phyloP scores from a whole-genome alignment of 2,329 filamentous ascomycete genomes.

The Aschersonia sp. region DNA sequence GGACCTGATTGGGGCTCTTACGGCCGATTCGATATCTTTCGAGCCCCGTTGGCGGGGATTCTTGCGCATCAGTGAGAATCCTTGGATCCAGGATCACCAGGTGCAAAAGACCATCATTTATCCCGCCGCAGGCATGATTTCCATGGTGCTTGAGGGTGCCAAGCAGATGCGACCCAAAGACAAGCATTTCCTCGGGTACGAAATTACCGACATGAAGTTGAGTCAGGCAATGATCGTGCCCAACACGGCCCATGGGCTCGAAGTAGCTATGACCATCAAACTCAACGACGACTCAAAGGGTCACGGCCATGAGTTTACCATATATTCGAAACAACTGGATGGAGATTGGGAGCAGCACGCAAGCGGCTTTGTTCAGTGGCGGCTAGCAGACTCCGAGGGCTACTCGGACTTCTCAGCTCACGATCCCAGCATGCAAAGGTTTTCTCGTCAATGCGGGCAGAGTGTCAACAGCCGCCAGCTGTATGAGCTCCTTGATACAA shows the following conservation, averaged over 20 bases:
- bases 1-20: slow-evolving; percentile 34
- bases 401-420: slow-evolving; percentile 7
- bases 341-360: slow-evolving; percentile 29
- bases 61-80: slow-evolving; percentile 31
- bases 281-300: slow-evolving; percentile 3
- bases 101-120: slow-evolving; percentile 35
- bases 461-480: slow-evolving; percentile 27
- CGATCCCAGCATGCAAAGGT: slow-evolving; percentile 8
- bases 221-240: slow-evolving; percentile 37
- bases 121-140: slow-evolving; percentile 33
- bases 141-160: slow-evolving; percentile 33
- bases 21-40: slow-evolving; percentile 26
- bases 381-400: slow-evolving; percentile 9
- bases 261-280: slow-evolving; percentile 33
- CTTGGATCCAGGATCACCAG: slow-evolving; percentile 37
- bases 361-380: slow-evolving; percentile 15
- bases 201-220: slow-evolving; percentile 31
- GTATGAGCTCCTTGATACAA: slow-evolving; percentile 33
- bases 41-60: slow-evolving; percentile 35
- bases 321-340: slow-evolving; percentile 29
- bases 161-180: slow-evolving; percentile 20
- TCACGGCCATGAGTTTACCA: slow-evolving; percentile 19
- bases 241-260: slow-evolving; percentile 28
- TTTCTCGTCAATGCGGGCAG: slow-evolving; percentile 16
- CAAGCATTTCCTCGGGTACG: slow-evolving; percentile 18